Evolutionary conservation across 306 rosid species (phyloP).

Genomic region (Dryas drummondii): DNA sequence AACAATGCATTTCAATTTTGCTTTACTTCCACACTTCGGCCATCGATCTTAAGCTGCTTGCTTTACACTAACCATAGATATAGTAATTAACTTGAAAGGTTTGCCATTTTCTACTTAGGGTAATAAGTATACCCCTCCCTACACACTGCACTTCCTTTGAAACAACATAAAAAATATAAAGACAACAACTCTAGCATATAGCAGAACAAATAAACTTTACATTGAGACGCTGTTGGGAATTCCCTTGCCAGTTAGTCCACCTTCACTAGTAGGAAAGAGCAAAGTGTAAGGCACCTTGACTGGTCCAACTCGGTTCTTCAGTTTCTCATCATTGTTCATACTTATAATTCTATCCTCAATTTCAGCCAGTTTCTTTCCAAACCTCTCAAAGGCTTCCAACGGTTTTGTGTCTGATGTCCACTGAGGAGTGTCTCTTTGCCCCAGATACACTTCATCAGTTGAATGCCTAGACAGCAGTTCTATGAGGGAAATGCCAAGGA

Average conservation of each 20-base stretch:
- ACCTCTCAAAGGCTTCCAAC: conserved; percentile 49
- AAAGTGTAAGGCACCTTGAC: conserved; percentile 71
- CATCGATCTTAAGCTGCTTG: not conserved
- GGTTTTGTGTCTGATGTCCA: conserved; percentile 60
- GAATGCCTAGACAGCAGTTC: conserved; percentile 65
- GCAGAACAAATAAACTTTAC: conserved; percentile 9
- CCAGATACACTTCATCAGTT: conserved; percentile 57
- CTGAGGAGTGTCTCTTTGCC: conserved; percentile 47
- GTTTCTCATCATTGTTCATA: conserved; percentile 48
- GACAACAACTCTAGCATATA: too few species aligned
- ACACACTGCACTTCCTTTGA: too few species aligned
- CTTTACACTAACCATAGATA: not conserved
- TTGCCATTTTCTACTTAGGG: too few species aligned
- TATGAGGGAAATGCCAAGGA: conserved; percentile 49
- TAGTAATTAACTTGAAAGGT: not conserved
- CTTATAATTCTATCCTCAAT: conserved; percentile 45
- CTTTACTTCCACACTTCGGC: too few species aligned
- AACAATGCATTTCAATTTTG: too few species aligned
- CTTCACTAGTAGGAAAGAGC: conserved; percentile 59
- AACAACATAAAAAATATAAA: too few species aligned
- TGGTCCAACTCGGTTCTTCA: conserved; percentile 60
- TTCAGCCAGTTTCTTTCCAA: conserved; percentile 46
- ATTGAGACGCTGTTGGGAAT: conserved; percentile 86
- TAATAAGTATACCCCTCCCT: too few species aligned
- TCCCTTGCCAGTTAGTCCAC: conserved; percentile 73